These are phyloP conservation scores for Erodium chrysanthum DNA, from an alignment of 441 rosid genomes.

Conservation along the genomic window DNA sequence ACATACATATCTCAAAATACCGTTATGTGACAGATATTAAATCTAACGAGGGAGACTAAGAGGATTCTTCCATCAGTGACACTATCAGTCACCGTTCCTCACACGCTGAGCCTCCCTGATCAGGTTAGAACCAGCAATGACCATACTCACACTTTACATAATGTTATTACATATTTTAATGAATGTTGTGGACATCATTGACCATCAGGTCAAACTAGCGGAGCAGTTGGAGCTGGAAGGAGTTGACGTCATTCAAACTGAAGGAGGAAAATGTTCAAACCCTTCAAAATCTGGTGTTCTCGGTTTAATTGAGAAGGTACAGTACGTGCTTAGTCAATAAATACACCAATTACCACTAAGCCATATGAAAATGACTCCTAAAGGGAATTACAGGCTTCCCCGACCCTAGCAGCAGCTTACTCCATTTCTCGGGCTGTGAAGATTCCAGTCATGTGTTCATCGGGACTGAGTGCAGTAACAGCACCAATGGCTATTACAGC, in stretches of 20 bases:
- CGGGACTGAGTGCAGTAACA: constrained; percentile 53
- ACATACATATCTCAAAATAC: background rate
- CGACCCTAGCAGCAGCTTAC: constrained; percentile 53
- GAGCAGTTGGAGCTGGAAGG: constrained; percentile 53
- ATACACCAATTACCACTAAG: background rate
- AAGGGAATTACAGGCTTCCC: constrained; percentile 37
- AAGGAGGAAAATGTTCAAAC: constrained; percentile 53
- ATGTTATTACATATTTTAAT: background rate
- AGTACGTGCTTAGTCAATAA: background rate
- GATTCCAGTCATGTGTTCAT: constrained; percentile 55
- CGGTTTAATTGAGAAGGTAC: constrained; percentile 58
- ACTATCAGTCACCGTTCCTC: constrained; percentile 61
- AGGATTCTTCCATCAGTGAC: constrained; percentile 44
- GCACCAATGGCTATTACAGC: constrained; percentile 65
- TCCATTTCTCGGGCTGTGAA: constrained; percentile 48
- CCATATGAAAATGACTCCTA: background rate
- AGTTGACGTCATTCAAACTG: constrained; percentile 52
- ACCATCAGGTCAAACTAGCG: constrained; percentile 48
- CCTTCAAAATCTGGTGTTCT: constrained; percentile 48
- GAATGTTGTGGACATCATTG: background rate
- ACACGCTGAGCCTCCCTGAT: constrained; percentile 49
- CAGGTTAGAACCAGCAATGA: constrained; percentile 35
- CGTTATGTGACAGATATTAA: constrained; percentile 34
- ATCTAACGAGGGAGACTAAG: constrained; percentile 43
- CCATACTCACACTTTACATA: background rate